Evolutionary conservation across 2,329 filamentous ascomycete species (phyloP).

Genomic region (Lasiodiplodia gonubiensis): DNA sequence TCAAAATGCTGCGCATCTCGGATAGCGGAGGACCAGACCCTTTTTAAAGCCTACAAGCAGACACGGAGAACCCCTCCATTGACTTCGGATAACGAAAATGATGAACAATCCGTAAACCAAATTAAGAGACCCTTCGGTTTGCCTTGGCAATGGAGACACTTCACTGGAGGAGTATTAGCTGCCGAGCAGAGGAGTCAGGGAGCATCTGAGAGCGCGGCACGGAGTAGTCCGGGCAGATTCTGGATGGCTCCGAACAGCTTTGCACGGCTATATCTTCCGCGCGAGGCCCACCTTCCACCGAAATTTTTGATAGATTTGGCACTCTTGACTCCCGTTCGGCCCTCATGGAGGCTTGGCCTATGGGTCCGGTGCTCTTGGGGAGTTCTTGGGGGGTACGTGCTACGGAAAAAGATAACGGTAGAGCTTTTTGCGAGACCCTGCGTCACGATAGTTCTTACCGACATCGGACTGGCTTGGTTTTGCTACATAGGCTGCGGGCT

Average conservation of each 20-base stretch:
- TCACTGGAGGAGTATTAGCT: neutral
- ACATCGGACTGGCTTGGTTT: neutral
- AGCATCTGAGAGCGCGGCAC: neutral
- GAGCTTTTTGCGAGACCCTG: neutral
- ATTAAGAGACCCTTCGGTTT: neutral
- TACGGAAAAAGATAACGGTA: neutral
- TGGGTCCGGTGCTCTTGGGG: neutral
- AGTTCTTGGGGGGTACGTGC: neutral
- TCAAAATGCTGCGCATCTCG: neutral
- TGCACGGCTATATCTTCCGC: constrained; percentile 2
- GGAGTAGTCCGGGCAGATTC: neutral
- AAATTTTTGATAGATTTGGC: neutral
- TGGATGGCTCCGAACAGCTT: neutral
- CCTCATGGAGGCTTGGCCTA: neutral
- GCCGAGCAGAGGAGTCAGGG: neutral
- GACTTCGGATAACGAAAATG: neutral
- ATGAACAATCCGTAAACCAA: neutral
- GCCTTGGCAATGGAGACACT: constrained; percentile 2
- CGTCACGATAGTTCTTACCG: neutral
- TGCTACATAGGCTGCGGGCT: neutral
- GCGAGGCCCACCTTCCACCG: neutral
- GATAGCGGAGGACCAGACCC: neutral
- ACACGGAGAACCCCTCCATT: neutral
- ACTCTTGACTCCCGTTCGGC: neutral
- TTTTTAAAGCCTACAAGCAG: neutral